Conservation (phyloP, 345 rosid species). For the Aethionema arabicum region DNA sequence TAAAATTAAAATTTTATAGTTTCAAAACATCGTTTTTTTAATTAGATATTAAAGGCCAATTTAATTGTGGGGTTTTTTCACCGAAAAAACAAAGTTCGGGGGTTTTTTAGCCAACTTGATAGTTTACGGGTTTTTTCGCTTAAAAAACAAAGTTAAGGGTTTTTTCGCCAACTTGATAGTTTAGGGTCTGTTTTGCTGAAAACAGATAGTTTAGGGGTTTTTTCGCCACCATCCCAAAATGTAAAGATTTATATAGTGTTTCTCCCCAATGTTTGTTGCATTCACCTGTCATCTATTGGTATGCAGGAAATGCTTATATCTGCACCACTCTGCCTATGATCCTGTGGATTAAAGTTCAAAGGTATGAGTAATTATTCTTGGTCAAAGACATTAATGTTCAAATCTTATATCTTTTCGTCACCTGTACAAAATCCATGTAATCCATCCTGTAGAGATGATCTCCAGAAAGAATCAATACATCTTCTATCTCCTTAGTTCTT, state of each 20-base stretch:
- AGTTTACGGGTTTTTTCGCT: too few species aligned
- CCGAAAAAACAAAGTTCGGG: too few species aligned
- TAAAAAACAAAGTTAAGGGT: too few species aligned
- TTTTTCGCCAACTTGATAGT: too few species aligned
- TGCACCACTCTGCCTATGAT: constrained; percentile 87
- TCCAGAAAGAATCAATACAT: constrained; percentile 87
- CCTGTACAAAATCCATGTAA: constrained; percentile 94
- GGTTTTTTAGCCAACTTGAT: too few species aligned
- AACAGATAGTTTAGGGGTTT: too few species aligned
- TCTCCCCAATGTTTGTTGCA: neutral
- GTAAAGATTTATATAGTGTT: neutral
- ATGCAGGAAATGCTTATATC: constrained; percentile 83
- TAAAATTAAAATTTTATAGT: too few species aligned
- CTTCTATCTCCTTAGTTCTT: constrained; percentile 80
- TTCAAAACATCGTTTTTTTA: too few species aligned
- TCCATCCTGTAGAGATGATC: constrained; percentile 96
- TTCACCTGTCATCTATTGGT: constrained; percentile 82
- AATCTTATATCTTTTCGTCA: constrained; percentile 31
- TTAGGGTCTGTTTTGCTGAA: too few species aligned
- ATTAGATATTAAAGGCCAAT: too few species aligned
- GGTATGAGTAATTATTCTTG: constrained; percentile 7
- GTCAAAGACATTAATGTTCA: constrained; percentile 4
- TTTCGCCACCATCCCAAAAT: too few species aligned
- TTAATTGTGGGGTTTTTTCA: too few species aligned
- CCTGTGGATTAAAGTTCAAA: constrained; percentile 46